A percentile compares a stretch with the other conserved stretches of the same genome.
Evolutionary conservation across 2,329 filamentous ascomycete species (phyloP).

Genomic region (Lomentospora prolificans): DNA sequence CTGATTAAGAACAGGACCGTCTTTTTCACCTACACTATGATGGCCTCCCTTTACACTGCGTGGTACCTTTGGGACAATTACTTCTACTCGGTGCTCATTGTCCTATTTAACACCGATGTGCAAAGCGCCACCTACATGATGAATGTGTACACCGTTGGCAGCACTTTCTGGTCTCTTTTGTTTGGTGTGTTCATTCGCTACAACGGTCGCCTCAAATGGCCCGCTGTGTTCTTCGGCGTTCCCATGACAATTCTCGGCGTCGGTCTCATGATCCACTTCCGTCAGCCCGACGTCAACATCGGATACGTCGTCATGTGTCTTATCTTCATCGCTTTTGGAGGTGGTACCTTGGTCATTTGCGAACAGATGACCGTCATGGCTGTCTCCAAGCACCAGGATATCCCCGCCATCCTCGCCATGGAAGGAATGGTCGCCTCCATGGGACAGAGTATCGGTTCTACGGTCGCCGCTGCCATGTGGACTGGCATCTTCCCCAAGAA

Average conservation of each 20-base stretch:
- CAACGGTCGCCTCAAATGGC: constrained; percentile 42
- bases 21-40: constrained; percentile 33
- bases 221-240: constrained; percentile 40
- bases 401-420: constrained; percentile 46
- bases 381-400: constrained; percentile 42
- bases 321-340: constrained; percentile 48
- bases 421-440: constrained; percentile 46
- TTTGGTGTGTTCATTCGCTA: constrained; percentile 38
- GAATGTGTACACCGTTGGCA: constrained; percentile 38
- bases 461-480: constrained; percentile 53
- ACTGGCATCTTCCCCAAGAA: constrained; percentile 42
- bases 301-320: constrained; percentile 50
- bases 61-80: constrained; percentile 39
- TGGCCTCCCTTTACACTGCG: constrained; percentile 28
- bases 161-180: constrained; percentile 34
- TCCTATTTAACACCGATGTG: constrained; percentile 37
- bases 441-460: constrained; percentile 47
- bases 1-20: constrained; percentile 40
- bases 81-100: constrained; percentile 41
- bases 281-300: constrained; percentile 38
- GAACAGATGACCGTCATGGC: constrained; percentile 51
- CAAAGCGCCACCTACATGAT: constrained; percentile 37
- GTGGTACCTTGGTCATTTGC: constrained; percentile 46
- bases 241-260: constrained; percentile 44
- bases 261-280: constrained; percentile 49